Conservation (phyloP, 2,329 filamentous ascomycete species). For the Penicillium janthinellum region DNA sequence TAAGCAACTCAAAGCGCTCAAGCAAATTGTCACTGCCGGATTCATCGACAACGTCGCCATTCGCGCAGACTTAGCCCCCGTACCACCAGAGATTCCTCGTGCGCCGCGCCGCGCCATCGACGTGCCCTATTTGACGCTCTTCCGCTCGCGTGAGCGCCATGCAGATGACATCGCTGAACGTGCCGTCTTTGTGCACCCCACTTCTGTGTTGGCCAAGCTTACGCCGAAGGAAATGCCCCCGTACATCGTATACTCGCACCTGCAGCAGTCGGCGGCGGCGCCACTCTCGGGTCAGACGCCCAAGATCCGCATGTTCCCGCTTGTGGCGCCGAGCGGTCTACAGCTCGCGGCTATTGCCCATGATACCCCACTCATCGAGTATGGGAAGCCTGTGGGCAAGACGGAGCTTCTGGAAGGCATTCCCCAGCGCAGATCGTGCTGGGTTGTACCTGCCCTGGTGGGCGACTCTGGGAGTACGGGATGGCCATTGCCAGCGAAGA, state of each 20-base stretch:
- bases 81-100: constrained; percentile 65
- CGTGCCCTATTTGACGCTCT: constrained; percentile 85
- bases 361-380: constrained; percentile 78
- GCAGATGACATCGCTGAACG: constrained; percentile 56
- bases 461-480: constrained; percentile 69
- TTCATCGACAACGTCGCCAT: constrained; percentile 96
- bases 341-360: constrained; percentile 79
- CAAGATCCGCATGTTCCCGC: constrained; percentile 83
- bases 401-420: constrained; percentile 55
- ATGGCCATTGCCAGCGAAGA: constrained; percentile 84
- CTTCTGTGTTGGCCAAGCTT: constrained; percentile 74
- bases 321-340: constrained; percentile 74
- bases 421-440: constrained; percentile 68
- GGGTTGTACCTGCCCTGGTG: constrained; percentile 77
- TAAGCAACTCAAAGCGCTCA: constrained; percentile 75
- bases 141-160: constrained; percentile 61
- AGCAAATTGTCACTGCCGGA: constrained; percentile 87
- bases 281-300: constrained; percentile 59
- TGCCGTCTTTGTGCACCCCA: constrained; percentile 84
- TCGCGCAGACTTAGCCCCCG: constrained; percentile 80
- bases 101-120: constrained; percentile 86
- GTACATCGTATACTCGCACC: constrained; percentile 83
- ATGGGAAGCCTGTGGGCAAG: constrained; percentile 91
- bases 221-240: constrained; percentile 74
- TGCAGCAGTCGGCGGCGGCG: constrained; percentile 68